These are phyloP conservation scores for Neopestalotiopsis rosae DNA, from an alignment of 2,329 filamentous ascomycete species.

Conservation along the genomic window DNA sequence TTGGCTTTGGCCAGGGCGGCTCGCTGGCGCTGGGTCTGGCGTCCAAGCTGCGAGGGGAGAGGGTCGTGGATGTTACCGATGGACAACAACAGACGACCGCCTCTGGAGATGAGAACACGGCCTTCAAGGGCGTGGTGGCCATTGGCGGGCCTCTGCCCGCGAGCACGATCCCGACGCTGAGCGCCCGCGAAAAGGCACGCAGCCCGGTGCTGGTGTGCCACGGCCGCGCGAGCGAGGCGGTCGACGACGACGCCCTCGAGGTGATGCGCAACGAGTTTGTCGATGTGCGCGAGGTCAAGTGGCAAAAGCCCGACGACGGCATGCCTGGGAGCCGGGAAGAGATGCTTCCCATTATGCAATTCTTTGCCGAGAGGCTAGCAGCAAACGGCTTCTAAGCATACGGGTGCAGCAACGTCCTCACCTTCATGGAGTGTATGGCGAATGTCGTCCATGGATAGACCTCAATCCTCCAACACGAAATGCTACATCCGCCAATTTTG, in stretches of 20 bases:
- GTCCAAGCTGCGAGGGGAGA: constrained; percentile 44
- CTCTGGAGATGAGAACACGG: constrained; percentile 17
- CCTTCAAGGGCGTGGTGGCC: constrained; percentile 63
- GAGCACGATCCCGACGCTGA: constrained; percentile 54
- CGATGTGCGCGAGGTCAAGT: constrained; percentile 70
- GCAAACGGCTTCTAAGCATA: constrained; percentile 19
- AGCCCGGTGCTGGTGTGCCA: constrained; percentile 70
- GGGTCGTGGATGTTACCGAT: constrained; percentile 40
- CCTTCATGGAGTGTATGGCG: no score
- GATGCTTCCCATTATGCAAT: constrained; percentile 90
- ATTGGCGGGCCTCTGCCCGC: constrained; percentile 65
- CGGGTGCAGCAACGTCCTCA: no score
- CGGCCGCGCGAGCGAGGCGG: constrained; percentile 50
- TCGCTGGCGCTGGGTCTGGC: constrained; percentile 64
- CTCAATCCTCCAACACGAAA: no score
- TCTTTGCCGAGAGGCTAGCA: constrained; percentile 70
- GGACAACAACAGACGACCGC: constrained; percentile 10
- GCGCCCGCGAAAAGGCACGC: constrained; percentile 56
- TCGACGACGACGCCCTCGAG: constrained; percentile 67
- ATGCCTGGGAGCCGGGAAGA: constrained; percentile 88
- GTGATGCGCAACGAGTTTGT: constrained; percentile 69
- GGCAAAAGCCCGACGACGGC: constrained; percentile 72
- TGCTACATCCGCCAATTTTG: no score
- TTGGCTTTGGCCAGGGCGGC: constrained; percentile 73
- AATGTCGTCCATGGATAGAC: no score